These are phyloP conservation scores for Vicia villosa DNA, from an alignment of 306 rosid genomes.

Conservation along the genomic window DNA sequence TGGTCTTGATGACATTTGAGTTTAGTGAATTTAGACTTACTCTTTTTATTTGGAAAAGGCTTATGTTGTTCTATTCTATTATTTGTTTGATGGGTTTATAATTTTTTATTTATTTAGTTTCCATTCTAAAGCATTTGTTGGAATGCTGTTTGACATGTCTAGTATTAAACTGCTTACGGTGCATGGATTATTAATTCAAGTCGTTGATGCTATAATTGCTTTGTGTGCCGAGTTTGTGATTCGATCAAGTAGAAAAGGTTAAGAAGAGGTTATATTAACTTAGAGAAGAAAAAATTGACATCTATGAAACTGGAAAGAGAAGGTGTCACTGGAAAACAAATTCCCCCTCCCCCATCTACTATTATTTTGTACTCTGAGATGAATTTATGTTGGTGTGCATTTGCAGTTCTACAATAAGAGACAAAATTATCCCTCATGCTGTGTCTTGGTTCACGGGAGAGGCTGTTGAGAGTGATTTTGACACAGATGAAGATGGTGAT, in stretches of 20 bases:
- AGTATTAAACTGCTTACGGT: conserved; percentile 4
- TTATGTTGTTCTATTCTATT: conserved; percentile 4
- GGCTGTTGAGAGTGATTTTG: conserved; percentile 46
- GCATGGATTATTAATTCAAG: background rate
- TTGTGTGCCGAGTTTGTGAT: conserved; percentile 8
- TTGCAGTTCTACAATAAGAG: conserved; percentile 56
- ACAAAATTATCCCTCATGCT: conserved; percentile 61
- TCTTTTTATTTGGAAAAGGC: background rate
- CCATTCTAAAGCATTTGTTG: conserved; percentile 4
- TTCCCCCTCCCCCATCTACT: background rate
- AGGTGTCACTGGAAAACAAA: background rate
- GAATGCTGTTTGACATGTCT: conserved; percentile 8
- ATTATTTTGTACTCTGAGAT: conserved; percentile 3
- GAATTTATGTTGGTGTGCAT: conserved; percentile 27
- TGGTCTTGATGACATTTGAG: background rate
- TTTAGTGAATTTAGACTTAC: conserved; percentile 13
- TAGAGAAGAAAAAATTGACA: background rate
- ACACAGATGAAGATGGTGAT: conserved; percentile 39
- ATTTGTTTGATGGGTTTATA: conserved; percentile 20
- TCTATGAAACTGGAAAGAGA: background rate
- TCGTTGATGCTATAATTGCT: background rate
- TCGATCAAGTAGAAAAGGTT: background rate
- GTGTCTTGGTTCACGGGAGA: conserved; percentile 65
- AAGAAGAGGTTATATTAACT: background rate
- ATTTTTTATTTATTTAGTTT: conserved; percentile 20